These are phyloP conservation scores for Fagopyrum esculentum DNA, from an alignment of 148 eudicot genomes.

Conservation along the genomic window DNA sequence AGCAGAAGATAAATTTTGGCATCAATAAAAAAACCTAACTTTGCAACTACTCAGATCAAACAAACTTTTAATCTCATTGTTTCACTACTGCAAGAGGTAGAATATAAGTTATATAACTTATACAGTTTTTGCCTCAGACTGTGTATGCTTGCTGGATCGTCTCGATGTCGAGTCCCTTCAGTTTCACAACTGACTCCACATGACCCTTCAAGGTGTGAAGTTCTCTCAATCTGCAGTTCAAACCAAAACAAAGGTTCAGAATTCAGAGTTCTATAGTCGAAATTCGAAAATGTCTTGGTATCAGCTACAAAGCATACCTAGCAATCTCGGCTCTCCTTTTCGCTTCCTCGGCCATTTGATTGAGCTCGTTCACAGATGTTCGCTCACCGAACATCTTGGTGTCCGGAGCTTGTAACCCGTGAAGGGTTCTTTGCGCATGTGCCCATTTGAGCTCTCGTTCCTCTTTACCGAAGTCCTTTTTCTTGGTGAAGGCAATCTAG, in stretches of 20 bases:
- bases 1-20: not conserved
- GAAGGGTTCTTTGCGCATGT: conserved; percentile 91
- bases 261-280: not conserved
- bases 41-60: conserved; percentile 5
- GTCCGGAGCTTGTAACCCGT: conserved; percentile 79
- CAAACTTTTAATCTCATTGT: not conserved
- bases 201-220: conserved; percentile 52
- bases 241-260: not conserved
- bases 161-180: conserved; percentile 51
- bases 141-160: conserved; percentile 55
- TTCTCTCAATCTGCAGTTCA: conserved; percentile 42
- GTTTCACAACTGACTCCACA: conserved; percentile 55
- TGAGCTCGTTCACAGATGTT: conserved; percentile 59
- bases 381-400: conserved; percentile 54
- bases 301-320: conserved; percentile 28
- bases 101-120: not conserved
- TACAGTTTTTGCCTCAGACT: conserved; percentile 24
- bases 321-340: conserved; percentile 93
- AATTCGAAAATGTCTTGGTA: not conserved
- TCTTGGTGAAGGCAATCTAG: conserved; percentile 87
- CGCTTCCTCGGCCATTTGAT: conserved; percentile 94
- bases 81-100: not conserved
- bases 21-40: not conserved
- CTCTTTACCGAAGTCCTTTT: conserved; percentile 92
- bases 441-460: conserved; percentile 94